phyloP scores from a whole-genome alignment of 352 stramenopile species.

The Phytopythium delawarense region DNA sequence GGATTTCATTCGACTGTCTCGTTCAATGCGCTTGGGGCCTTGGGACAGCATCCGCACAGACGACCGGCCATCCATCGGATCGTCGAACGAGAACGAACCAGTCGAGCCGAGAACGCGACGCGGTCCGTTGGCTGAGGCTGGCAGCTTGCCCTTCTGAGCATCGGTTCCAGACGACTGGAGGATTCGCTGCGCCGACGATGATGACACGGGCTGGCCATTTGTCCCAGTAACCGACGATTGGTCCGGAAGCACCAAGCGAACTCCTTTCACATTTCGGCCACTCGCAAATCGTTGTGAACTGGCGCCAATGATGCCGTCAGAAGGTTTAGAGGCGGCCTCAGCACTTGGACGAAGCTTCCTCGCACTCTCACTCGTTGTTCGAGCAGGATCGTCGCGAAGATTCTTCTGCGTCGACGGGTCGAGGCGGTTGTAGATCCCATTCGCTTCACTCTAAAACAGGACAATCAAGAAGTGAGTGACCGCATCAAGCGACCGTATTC shows the following conservation, averaged over 20 bases:
- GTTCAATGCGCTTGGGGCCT: slow-evolving; percentile 33
- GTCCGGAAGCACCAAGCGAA: not conserved
- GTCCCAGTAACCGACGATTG: not conserved
- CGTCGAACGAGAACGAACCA: slow-evolving; percentile 5
- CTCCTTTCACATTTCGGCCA: slow-evolving; percentile 1
- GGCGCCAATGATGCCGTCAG: not conserved
- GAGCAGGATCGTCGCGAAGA: slow-evolving; percentile 37
- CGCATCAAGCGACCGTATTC: not conserved
- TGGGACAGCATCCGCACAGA: slow-evolving; percentile 34
- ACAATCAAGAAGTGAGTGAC: not conserved
- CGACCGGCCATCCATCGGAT: slow-evolving; percentile 2
- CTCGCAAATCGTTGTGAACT: not conserved
- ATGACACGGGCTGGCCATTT: not conserved
- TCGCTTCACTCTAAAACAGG: slow-evolving; percentile 35
- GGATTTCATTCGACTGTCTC: slow-evolving; percentile 22
- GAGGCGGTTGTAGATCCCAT: slow-evolving; percentile 47
- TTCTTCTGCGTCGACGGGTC: slow-evolving; percentile 70
- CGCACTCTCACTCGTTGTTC: slow-evolving; percentile 10
- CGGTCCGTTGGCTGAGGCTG: slow-evolving; percentile 12
- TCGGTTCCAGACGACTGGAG: slow-evolving; percentile 9
- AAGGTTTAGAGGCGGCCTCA: not conserved
- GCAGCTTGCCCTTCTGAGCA: not conserved
- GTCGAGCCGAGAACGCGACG: slow-evolving; percentile 20
- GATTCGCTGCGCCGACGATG: slow-evolving; percentile 15
- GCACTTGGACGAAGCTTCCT: slow-evolving; percentile 6